phyloP scores from a whole-genome alignment of 805 yeast species.

The Candida alai region DNA sequence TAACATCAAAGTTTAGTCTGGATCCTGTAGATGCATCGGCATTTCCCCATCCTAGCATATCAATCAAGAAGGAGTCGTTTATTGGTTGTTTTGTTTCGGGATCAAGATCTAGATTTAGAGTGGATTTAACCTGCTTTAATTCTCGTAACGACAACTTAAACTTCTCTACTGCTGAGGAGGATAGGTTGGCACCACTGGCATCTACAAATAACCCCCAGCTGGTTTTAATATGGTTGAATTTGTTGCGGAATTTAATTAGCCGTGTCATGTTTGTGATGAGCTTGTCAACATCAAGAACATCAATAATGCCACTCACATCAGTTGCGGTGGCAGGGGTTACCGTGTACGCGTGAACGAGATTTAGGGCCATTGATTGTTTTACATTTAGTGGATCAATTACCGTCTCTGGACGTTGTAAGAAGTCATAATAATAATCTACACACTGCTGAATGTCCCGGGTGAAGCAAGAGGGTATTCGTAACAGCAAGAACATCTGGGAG shows the following conservation, averaged over 20 bases:
- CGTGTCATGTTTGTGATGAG: constrained; percentile 23
- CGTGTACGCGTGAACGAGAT: constrained; percentile 27
- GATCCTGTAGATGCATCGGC: constrained; percentile 25
- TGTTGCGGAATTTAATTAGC: constrained; percentile 31
- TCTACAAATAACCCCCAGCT: constrained; percentile 35
- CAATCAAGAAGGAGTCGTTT: constrained; percentile 33
- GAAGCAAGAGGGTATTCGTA: constrained; percentile 31
- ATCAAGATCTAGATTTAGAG: constrained; percentile 26
- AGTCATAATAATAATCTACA: constrained; percentile 31
- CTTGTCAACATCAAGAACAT: constrained; percentile 40
- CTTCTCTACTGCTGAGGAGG: constrained; percentile 6
- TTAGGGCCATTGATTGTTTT: constrained; percentile 23
- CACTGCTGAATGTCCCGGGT: constrained; percentile 27
- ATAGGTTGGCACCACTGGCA: background rate
- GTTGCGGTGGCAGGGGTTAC: constrained; percentile 16
- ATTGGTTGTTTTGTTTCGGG: constrained; percentile 14
- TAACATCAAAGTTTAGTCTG: constrained; percentile 26
- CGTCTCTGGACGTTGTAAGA: constrained; percentile 9
- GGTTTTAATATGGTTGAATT: constrained; percentile 21
- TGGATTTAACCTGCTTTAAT: constrained; percentile 25
- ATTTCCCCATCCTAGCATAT: constrained; percentile 36
- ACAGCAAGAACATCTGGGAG: constrained; percentile 18
- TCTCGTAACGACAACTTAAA: constrained; percentile 26
- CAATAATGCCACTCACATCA: constrained; percentile 24
- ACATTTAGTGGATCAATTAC: constrained; percentile 12